Percentiles rank a stretch among this genome's conserved stretches.
Conservation (phyloP, 2,329 filamentous ascomycete genomes). For the Cadophora malorum region DNA sequence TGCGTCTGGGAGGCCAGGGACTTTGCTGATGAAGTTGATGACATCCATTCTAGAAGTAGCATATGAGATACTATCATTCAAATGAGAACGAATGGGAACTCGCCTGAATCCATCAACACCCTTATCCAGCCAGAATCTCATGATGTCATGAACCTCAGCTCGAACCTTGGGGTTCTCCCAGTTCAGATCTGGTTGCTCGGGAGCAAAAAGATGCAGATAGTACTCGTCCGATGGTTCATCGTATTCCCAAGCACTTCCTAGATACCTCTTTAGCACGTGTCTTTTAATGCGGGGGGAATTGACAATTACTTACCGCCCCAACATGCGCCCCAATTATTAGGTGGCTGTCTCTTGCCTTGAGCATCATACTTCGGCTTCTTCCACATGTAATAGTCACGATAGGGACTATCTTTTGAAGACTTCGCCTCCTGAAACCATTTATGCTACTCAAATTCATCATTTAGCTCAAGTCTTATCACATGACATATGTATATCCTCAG, state of each 20-base stretch:
- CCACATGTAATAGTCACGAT: conserved; percentile 73
- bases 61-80: not conserved
- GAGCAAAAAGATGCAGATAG: conserved; percentile 67
- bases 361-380: conserved; percentile 46
- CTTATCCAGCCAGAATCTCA: conserved; percentile 76
- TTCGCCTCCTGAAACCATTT: conserved; percentile 64
- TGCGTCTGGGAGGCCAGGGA: conserved; percentile 61
- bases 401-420: conserved; percentile 53
- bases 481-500: conserved; percentile 1
- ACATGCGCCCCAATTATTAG: conserved; percentile 53
- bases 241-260: conserved; percentile 57
- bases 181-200: conserved; percentile 77
- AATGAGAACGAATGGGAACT: not conserved
- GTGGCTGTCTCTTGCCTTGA: conserved; percentile 48
- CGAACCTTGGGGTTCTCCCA: conserved; percentile 74
- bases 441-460: conserved; percentile 48
- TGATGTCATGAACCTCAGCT: conserved; percentile 71
- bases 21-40: conserved; percentile 71
- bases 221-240: conserved; percentile 59
- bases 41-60: conserved; percentile 61
- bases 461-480: not conserved
- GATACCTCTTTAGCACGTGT: not conserved
- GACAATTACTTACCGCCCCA: conserved; percentile 51
- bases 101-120: conserved; percentile 58
- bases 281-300: not conserved